These are phyloP conservation scores for Vanderwaltozyma tropicalis DNA, from an alignment of 805 yeast species.

Conservation along the genomic window DNA sequence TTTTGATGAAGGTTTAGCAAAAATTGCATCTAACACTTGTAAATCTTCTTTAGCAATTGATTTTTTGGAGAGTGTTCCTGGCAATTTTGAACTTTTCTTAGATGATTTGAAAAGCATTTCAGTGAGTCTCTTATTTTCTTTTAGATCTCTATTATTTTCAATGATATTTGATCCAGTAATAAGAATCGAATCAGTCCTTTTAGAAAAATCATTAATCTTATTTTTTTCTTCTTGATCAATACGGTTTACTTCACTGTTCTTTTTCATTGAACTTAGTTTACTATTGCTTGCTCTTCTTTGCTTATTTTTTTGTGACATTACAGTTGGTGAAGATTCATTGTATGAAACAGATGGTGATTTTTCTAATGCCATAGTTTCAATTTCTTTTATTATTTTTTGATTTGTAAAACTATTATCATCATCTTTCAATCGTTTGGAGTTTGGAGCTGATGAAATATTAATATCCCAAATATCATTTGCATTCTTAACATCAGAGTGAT, in stretches of 20 bases:
- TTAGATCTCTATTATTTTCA: neutral
- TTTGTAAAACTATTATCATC: neutral
- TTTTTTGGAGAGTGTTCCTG: neutral
- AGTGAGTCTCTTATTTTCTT: neutral
- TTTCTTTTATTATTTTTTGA: neutral
- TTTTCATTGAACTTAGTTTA: neutral
- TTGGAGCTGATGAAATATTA: slow-evolving; percentile 3
- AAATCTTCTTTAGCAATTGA: slow-evolving; percentile 13
- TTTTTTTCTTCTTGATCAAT: neutral
- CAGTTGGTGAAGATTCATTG: slow-evolving; percentile 2
- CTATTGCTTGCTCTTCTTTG: neutral
- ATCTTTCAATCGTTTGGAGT: neutral
- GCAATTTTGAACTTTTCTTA: slow-evolving; percentile 1
- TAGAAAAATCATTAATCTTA: too few species aligned
- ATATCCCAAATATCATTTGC: slow-evolving; percentile 14
- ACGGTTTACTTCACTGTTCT: neutral
- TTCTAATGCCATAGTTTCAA: slow-evolving; percentile 9
- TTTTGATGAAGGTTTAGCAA: slow-evolving; percentile 5
- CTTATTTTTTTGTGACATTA: neutral
- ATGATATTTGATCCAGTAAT: neutral
- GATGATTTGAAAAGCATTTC: slow-evolving; percentile 1
- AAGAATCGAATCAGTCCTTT: neutral
- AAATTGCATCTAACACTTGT: slow-evolving; percentile 17
- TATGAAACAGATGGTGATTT: slow-evolving; percentile 18
- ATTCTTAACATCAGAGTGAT: slow-evolving; percentile 6